Evolutionary conservation across 305 asterid species (phyloP), one percentile per base, ranked within the genome.

Genomic region (Solanum hybrid): DNA sequence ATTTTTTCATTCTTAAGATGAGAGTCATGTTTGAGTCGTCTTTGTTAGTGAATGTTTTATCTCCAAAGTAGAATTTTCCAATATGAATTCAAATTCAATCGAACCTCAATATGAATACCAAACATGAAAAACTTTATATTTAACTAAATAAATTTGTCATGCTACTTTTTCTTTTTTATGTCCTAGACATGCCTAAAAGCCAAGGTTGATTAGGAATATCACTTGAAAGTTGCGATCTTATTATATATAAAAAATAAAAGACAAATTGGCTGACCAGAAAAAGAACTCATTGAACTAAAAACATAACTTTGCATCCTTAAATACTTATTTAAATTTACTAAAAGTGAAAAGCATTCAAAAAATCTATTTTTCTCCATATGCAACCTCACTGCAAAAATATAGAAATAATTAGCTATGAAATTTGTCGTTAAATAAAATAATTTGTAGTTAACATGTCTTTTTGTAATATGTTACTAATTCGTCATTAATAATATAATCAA

Each of bases 191-290:
- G 82, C 87, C 72, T 82, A 42, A 29, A 42, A 46, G 29, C 73
- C 38, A 82, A 46, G 73, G 73, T 46, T 82, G 72, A 46, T 46
- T 82, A 82, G 73, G 87, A 82, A 46, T 27, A 29, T 84, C 87
- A 84, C 12, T 51, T 46, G 73, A 84, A 84, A 84, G 72, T 20
- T 84, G 75, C 51, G 87, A 29, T 84, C 20, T 16, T 32, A 42
- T 29, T 66, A 56, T 56, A 56, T 51, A 27, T 20, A 5, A 5
- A 5, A 10, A 82, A 10, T 17, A 29, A 29, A 46, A 84, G 37
- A 20, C 29, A 46, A 46, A 84, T 42, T 46, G 73, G 2, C 27
- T 17, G 11, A 37, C 22, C 20, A 79, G 34, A 37, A 37, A 78
- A 78, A 22, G 27, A 72, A 72, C 5, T 6, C 17, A 20, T 6